A percentile compares a stretch with the other conserved stretches of the same genome.
phyloP scores from a whole-genome alignment of 305 asterid species.

The Fraxinus angustifolia region DNA sequence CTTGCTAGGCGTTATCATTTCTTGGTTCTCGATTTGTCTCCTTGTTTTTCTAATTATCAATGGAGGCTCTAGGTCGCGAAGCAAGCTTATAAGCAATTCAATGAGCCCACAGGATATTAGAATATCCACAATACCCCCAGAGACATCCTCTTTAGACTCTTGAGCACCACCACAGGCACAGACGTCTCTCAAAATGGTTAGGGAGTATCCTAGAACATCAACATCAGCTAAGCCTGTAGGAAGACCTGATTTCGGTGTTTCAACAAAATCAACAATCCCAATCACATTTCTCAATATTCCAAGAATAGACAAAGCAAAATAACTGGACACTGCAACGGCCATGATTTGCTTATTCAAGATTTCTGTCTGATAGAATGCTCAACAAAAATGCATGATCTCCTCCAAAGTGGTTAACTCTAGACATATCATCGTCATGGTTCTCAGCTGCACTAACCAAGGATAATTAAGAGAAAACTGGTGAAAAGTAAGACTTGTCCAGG shows the following conservation, averaged over 20 bases:
- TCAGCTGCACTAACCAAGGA: slow-evolving; percentile 19
- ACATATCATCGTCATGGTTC: slow-evolving; percentile 10
- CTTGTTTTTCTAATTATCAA: slow-evolving; percentile 48
- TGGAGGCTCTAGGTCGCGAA: slow-evolving; percentile 70
- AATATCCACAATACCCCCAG: slow-evolving; percentile 35
- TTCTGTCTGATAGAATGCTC: slow-evolving; percentile 61
- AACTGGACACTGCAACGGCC: slow-evolving; percentile 36
- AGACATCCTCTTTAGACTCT: slow-evolving; percentile 22
- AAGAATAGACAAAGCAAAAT: slow-evolving; percentile 40
- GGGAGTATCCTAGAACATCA: slow-evolving; percentile 65
- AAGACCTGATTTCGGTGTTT: slow-evolving; percentile 40
- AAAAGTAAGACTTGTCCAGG: slow-evolving; percentile 40
- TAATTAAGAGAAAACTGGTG: slow-evolving; percentile 48
- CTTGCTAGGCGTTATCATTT: slow-evolving; percentile 19
- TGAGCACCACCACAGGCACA: slow-evolving; percentile 43
- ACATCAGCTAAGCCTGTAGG: slow-evolving; percentile 57
- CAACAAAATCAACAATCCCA: slow-evolving; percentile 40
- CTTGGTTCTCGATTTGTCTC: slow-evolving; percentile 25
- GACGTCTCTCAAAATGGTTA: slow-evolving; percentile 63
- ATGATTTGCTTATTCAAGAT: slow-evolving; percentile 43
- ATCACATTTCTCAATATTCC: slow-evolving; percentile 43
- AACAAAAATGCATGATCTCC: slow-evolving; percentile 53
- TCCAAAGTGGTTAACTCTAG: slow-evolving; percentile 30
- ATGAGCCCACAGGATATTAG: slow-evolving; percentile 54
- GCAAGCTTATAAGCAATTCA: slow-evolving; percentile 50